A percentile compares a stretch with the other conserved stretches of the same genome.
These are phyloP conservation scores for Phallus indusiatus DNA, from an alignment of 768 basidiomycete species.

Conservation along the genomic window DNA sequence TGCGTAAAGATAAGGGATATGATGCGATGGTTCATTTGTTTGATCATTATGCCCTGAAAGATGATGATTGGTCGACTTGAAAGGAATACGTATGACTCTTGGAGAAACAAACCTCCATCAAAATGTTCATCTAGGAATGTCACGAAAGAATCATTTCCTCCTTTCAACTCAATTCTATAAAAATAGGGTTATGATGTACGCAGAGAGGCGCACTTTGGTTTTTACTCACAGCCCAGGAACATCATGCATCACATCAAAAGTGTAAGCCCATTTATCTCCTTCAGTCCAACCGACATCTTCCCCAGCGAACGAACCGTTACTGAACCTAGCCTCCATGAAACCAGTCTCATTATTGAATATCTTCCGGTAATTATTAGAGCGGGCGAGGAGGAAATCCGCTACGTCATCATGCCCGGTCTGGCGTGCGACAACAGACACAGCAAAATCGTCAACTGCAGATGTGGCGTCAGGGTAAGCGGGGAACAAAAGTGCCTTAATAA, in stretches of 20 bases:
- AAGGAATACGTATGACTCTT: neutral
- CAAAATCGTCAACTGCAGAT: conserved; percentile 64
- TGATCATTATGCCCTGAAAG: conserved; percentile 66
- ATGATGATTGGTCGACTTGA: conserved; percentile 7
- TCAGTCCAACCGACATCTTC: conserved; percentile 69
- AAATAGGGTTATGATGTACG: neutral
- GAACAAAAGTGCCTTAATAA: neutral
- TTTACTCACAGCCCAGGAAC: conserved; percentile 36
- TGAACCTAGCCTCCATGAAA: conserved; percentile 75
- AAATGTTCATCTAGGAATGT: conserved; percentile 52
- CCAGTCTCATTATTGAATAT: conserved; percentile 62
- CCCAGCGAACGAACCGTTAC: conserved; percentile 64
- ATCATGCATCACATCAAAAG: conserved; percentile 70
- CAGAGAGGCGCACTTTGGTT: neutral
- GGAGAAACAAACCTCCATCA: conserved; percentile 28
- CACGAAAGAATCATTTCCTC: conserved; percentile 59
- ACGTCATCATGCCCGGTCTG: conserved; percentile 42
- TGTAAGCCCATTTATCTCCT: conserved; percentile 71
- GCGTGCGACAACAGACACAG: conserved; percentile 52
- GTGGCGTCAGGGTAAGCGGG: neutral
- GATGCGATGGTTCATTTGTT: conserved; percentile 82
- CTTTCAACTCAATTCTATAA: conserved; percentile 39
- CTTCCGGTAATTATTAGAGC: conserved; percentile 48
- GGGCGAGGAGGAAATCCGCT: conserved; percentile 41
- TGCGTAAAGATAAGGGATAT: conserved; percentile 77